Evolutionary conservation across 2,329 filamentous ascomycete species (phyloP).

Genomic region (Penicillium sclerotiorum): DNA sequence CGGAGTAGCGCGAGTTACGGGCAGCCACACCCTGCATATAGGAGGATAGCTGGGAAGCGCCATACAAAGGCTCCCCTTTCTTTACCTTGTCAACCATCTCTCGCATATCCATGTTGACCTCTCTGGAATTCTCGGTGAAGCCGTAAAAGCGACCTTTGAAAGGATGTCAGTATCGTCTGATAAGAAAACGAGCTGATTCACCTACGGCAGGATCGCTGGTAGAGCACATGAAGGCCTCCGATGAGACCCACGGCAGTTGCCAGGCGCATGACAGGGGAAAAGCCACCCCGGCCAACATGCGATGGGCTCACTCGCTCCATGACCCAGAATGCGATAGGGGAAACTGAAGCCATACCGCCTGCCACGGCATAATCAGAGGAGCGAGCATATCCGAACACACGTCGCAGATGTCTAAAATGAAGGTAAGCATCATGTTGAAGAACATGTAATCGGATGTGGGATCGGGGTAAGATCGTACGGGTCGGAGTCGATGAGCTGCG

Average conservation of each 20-base stretch:
- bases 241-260: conserved; percentile 70
- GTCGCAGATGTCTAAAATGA: conserved; percentile 75
- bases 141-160: conserved; percentile 88
- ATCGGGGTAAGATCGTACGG: conserved; percentile 66
- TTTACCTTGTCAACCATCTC: conserved; percentile 99
- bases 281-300: conserved; percentile 78
- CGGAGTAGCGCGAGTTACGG: conserved; percentile 88
- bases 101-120: conserved; percentile 93
- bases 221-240: conserved; percentile 83
- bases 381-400: conserved; percentile 85
- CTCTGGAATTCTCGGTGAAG: conserved; percentile 86
- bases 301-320: conserved; percentile 88
- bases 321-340: conserved; percentile 71
- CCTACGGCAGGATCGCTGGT: conserved; percentile 81
- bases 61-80: conserved; percentile 85
- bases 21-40: conserved; percentile 94
- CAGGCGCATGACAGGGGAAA: conserved; percentile 80
- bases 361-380: conserved; percentile 79
- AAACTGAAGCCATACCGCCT: conserved; percentile 67
- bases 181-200: conserved; percentile 25
- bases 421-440: conserved; percentile 34
- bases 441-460: conserved; percentile 3
- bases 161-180: conserved; percentile 10
- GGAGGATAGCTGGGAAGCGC: conserved; percentile 73
- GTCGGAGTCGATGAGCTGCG: conserved; percentile 96